phyloP scores from a whole-genome alignment of 140 eudicot species.

The Cichorium intybus region DNA sequence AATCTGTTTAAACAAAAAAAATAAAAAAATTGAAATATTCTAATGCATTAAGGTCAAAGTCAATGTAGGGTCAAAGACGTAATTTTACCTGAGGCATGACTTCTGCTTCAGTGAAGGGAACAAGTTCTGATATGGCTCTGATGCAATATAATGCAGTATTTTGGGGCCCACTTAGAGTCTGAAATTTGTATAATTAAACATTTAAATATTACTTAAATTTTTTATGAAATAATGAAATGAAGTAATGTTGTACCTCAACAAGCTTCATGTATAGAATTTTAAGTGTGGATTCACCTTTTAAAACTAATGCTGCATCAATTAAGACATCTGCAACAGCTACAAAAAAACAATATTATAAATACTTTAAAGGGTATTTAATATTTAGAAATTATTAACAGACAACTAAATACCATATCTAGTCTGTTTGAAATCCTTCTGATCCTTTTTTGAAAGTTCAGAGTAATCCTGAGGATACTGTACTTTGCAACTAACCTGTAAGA shows the following conservation, averaged over 20 bases:
- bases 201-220: too few species aligned
- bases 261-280: slow-evolving; percentile 88
- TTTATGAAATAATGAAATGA: not conserved
- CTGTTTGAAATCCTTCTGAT: slow-evolving; percentile 93
- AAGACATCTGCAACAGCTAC: slow-evolving; percentile 98
- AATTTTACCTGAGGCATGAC: slow-evolving; percentile 90
- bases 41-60: slow-evolving; percentile 11
- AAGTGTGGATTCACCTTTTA: slow-evolving; percentile 87
- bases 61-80: slow-evolving; percentile 16
- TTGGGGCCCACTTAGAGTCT: slow-evolving; percentile 68
- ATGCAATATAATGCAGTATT: slow-evolving; percentile 91
- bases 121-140: slow-evolving; percentile 89
- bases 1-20: slow-evolving; percentile 47
- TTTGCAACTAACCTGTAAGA: slow-evolving; percentile 78
- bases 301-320: slow-evolving; percentile 88
- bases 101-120: slow-evolving; percentile 75
- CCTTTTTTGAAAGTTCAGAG: slow-evolving; percentile 87
- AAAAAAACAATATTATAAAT: slow-evolving; percentile 15
- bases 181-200: slow-evolving; percentile 4
- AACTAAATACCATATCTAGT: slow-evolving; percentile 82
- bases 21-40: not conserved
- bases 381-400: not conserved
- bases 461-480: slow-evolving; percentile 95
- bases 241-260: slow-evolving; percentile 60
- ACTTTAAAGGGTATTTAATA: not conserved